Evolutionary conservation across 2,329 filamentous ascomycete species (phyloP).

Genomic region (Tolypocladium pustulatum): DNA sequence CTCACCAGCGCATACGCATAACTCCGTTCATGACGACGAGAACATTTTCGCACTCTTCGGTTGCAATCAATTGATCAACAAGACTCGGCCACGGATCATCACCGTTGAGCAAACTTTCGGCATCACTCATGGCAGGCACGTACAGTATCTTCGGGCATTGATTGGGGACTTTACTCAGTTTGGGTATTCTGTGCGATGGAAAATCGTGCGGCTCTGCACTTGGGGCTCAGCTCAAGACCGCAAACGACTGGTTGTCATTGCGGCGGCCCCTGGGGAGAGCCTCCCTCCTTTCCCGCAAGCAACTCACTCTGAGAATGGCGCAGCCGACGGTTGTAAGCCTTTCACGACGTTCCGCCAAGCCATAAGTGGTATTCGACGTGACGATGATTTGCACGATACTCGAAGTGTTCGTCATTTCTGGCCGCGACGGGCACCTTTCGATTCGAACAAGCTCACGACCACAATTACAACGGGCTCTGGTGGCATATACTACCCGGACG

Average conservation of each 20-base stretch:
- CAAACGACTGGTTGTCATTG: slow-evolving; percentile 45
- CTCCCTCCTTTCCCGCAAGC: slow-evolving; percentile 55
- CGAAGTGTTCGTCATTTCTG: slow-evolving; percentile 13
- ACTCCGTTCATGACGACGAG: slow-evolving; percentile 57
- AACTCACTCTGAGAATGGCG: slow-evolving; percentile 41
- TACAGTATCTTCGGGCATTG: slow-evolving; percentile 45
- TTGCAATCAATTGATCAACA: slow-evolving; percentile 44
- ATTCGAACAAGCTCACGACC: slow-evolving; percentile 35
- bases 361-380: slow-evolving; percentile 21
- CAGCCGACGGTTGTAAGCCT: slow-evolving; percentile 18
- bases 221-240: slow-evolving; percentile 41
- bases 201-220: slow-evolving; percentile 39
- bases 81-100: slow-evolving; percentile 53
- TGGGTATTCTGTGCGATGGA: slow-evolving; percentile 64
- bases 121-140: slow-evolving; percentile 42
- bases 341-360: slow-evolving; percentile 35
- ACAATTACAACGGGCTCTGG: slow-evolving; percentile 58
- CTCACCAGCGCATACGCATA: slow-evolving; percentile 59
- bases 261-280: slow-evolving; percentile 55
- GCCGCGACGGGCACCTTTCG: slow-evolving; percentile 26
- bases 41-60: slow-evolving; percentile 53
- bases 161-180: slow-evolving; percentile 52
- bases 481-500: slow-evolving; percentile 55
- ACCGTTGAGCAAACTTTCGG: slow-evolving; percentile 76
- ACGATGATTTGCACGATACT: slow-evolving; percentile 30